Evolutionary conservation across 352 stramenopile species (phyloP).

Genomic region (Elongisporangium senticosum): DNA sequence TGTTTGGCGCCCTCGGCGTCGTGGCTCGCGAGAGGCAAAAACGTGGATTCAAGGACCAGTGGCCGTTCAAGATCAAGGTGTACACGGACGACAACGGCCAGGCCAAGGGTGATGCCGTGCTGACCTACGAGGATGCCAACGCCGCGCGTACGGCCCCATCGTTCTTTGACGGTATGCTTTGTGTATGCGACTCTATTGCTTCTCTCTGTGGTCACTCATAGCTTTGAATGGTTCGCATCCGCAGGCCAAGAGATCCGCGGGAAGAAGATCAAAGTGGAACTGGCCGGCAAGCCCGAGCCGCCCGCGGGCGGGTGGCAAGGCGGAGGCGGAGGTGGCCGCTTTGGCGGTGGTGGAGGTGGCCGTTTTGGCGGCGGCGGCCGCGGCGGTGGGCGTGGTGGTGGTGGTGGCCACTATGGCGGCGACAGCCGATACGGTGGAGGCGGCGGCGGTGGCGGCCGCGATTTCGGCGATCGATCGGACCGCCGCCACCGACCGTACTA

Average conservation of each 20-base stretch:
- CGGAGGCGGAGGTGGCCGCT: constrained; percentile 30
- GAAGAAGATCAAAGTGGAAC: constrained; percentile 83
- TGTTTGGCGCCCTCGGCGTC: constrained; percentile 79
- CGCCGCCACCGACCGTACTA: constrained; percentile 62
- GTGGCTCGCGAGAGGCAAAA: constrained; percentile 85
- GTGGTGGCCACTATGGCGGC: constrained; percentile 11
- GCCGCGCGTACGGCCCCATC: constrained; percentile 69
- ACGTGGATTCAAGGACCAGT: constrained; percentile 85
- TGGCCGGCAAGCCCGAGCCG: constrained; percentile 77
- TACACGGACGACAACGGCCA: constrained; percentile 71
- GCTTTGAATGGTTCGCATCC: neutral
- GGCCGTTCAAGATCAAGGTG: constrained; percentile 89
- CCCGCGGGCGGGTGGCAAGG: constrained; percentile 67
- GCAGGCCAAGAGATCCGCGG: constrained; percentile 66
- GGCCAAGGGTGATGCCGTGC: constrained; percentile 77
- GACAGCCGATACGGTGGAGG: constrained; percentile 14
- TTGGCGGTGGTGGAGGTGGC: constrained; percentile 33
- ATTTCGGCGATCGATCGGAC: constrained; percentile 45
- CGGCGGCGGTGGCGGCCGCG: constrained; percentile 28
- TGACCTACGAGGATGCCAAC: constrained; percentile 85
- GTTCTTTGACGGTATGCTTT: constrained; percentile 75
- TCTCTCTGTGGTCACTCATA: neutral
- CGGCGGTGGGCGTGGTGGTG: constrained; percentile 18
- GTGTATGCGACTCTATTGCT: neutral
- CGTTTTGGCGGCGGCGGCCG: constrained; percentile 29